Evolutionary conservation across 2,329 filamentous ascomycete species (phyloP).

Genomic region (Coleophoma crateriformis): DNA sequence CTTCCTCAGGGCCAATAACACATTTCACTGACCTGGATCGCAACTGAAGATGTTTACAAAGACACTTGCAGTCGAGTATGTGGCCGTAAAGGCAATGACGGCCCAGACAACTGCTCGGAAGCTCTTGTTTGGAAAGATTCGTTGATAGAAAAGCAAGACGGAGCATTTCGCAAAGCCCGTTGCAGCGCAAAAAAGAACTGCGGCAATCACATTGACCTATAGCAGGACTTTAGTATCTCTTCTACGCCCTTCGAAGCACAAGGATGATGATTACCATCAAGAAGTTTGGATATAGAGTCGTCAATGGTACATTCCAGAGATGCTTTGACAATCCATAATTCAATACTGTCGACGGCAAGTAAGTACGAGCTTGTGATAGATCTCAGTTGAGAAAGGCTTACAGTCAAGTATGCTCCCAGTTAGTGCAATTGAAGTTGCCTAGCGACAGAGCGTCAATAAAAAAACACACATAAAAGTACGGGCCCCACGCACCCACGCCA

Average conservation of each 20-base stretch:
- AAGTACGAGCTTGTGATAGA: neutral
- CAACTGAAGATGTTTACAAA: constrained; percentile 23
- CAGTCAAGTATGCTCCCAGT: neutral
- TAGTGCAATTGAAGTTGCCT: neutral
- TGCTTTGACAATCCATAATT: constrained; percentile 15
- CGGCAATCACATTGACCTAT: constrained; percentile 12
- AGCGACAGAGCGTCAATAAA: too few species aligned
- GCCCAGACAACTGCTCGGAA: constrained; percentile 17
- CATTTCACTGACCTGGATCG: constrained; percentile 7
- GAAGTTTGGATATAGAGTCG: constrained; percentile 5
- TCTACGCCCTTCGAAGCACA: neutral
- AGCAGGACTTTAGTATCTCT: constrained; percentile 1
- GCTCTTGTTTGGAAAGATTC: constrained; percentile 18
- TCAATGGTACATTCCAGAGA: constrained; percentile 15
- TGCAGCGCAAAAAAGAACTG: constrained; percentile 14
- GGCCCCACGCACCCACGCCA: neutral
- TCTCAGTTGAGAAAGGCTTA: neutral
- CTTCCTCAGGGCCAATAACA: neutral
- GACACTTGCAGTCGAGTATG: constrained; percentile 18
- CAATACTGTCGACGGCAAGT: constrained; percentile 8
- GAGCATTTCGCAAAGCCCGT: constrained; percentile 21
- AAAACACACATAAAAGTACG: too few species aligned
- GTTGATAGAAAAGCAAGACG: constrained; percentile 21
- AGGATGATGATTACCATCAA: constrained; percentile 1
- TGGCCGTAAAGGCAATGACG: constrained; percentile 17